Evolutionary conservation across 768 basidiomycete species (phyloP).

Genomic region (Albatrellus ellisii): DNA sequence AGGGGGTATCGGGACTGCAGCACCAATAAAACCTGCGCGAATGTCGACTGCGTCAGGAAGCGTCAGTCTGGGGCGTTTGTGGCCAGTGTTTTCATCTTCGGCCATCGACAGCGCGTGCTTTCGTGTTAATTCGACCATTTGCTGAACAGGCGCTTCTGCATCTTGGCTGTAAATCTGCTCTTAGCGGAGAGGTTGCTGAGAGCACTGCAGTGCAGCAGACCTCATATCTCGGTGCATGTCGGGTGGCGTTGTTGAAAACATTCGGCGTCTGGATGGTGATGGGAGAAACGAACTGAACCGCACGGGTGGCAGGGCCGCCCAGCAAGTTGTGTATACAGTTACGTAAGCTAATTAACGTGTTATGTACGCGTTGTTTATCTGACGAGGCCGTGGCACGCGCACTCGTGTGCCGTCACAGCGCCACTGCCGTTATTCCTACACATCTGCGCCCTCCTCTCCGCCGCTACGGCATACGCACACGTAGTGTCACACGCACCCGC

Average conservation of each 20-base stretch:
- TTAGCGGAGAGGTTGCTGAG: background rate
- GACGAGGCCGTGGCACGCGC: no score
- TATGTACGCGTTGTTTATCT: slow-evolving; percentile 13
- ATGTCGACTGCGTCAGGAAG: background rate
- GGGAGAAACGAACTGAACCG: background rate
- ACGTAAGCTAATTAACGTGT: background rate
- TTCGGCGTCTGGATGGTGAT: background rate
- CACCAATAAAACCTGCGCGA: background rate
- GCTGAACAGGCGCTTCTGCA: background rate
- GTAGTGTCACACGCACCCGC: no score
- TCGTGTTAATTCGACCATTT: background rate
- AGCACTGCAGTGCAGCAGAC: background rate
- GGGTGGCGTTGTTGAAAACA: background rate
- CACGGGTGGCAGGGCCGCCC: background rate
- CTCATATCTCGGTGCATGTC: background rate
- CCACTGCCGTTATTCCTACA: no score
- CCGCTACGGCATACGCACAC: no score
- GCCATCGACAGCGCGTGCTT: background rate
- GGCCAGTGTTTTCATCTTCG: background rate
- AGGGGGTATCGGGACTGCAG: background rate
- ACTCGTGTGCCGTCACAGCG: no score
- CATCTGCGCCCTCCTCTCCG: no score
- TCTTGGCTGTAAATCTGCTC: background rate
- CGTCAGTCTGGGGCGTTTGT: background rate
- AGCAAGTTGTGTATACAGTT: background rate